Percentiles rank a stretch among this genome's conserved stretches.
phyloP scores from a whole-genome alignment of 768 basidiomycete genomes.

The Dacryopinax primogenitus region DNA sequence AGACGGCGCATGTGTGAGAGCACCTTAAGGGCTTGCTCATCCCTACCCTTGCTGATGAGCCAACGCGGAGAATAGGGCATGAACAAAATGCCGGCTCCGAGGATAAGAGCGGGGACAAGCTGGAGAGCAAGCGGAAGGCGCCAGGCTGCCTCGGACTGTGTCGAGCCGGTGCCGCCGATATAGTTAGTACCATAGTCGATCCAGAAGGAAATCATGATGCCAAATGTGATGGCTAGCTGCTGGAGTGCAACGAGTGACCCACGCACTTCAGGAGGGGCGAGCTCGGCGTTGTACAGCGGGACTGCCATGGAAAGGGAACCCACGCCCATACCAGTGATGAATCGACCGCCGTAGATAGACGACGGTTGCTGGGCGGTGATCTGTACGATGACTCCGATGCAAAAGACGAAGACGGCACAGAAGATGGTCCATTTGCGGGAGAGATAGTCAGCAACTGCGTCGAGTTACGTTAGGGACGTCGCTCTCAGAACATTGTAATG shows the following conservation, averaged over 20 bases:
- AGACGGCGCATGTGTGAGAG: conserved; percentile 47
- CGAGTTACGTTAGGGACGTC: too few species aligned
- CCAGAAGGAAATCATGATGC: conserved; percentile 53
- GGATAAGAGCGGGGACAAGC: conserved; percentile 56
- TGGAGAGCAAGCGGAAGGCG: conserved; percentile 62
- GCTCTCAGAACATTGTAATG: not conserved
- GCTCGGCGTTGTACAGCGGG: conserved; percentile 59
- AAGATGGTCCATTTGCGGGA: conserved; percentile 60
- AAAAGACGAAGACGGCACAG: conserved; percentile 46
- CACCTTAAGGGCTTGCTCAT: conserved; percentile 57
- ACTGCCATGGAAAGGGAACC: conserved; percentile 75
- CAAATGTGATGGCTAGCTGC: conserved; percentile 70
- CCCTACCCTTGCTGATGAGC: conserved; percentile 64
- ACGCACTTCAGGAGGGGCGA: conserved; percentile 69
- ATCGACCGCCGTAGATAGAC: conserved; percentile 61
- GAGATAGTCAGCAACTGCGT: conserved; percentile 53
- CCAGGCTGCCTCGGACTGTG: conserved; percentile 60
- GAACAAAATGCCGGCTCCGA: conserved; percentile 57
- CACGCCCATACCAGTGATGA: conserved; percentile 67
- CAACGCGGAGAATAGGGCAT: conserved; percentile 73
- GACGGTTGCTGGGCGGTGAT: conserved; percentile 42
- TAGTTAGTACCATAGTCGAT: conserved; percentile 48
- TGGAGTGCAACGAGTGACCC: conserved; percentile 71
- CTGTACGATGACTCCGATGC: conserved; percentile 63
- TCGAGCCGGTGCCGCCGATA: conserved; percentile 47